phyloP scores from a whole-genome alignment of 2,329 filamentous ascomycete genomes.

The Rachicladosporium sp. region DNA sequence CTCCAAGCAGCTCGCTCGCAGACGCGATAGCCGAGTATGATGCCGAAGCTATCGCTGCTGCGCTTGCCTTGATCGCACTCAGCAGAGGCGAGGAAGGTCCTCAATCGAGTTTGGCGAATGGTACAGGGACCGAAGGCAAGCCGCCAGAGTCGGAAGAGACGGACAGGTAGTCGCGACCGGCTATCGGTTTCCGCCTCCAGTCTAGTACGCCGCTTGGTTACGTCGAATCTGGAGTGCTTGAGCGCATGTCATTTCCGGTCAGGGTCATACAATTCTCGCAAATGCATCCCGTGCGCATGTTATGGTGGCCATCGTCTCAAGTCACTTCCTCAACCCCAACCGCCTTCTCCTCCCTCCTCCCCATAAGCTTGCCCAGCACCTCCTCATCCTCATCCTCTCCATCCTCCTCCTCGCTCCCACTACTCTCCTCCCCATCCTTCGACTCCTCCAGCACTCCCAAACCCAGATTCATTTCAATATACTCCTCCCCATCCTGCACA shows the following conservation, averaged over 20 bases:
- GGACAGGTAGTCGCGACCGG: too few species aligned
- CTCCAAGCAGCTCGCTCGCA: too few species aligned
- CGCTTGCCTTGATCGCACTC: too few species aligned
- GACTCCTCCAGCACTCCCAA: conserved; percentile 23
- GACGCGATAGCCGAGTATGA: too few species aligned
- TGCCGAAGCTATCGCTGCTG: too few species aligned
- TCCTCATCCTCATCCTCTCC: conserved; percentile 5
- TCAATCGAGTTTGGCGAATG: too few species aligned
- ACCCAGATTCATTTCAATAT: conserved; percentile 26
- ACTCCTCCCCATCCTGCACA: conserved; percentile 19
- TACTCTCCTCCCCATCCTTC: conserved; percentile 6
- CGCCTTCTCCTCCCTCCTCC: conserved; percentile 4
- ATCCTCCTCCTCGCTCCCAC: conserved; percentile 8
- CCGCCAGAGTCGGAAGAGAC: too few species aligned
- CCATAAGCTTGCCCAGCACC: conserved; percentile 15
- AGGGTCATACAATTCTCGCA: neutral
- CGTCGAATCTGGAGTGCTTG: neutral
- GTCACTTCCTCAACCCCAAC: conserved; percentile 4
- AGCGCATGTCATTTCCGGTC: neutral
- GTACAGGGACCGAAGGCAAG: too few species aligned
- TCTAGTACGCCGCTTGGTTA: neutral
- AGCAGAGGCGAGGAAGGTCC: too few species aligned
- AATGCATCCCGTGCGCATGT: neutral
- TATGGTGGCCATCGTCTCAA: conserved; percentile 1
- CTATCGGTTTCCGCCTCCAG: too few species aligned